Evolutionary conservation across 179 eudicot species (phyloP).

Genomic region (Carnegiea gigantea): DNA sequence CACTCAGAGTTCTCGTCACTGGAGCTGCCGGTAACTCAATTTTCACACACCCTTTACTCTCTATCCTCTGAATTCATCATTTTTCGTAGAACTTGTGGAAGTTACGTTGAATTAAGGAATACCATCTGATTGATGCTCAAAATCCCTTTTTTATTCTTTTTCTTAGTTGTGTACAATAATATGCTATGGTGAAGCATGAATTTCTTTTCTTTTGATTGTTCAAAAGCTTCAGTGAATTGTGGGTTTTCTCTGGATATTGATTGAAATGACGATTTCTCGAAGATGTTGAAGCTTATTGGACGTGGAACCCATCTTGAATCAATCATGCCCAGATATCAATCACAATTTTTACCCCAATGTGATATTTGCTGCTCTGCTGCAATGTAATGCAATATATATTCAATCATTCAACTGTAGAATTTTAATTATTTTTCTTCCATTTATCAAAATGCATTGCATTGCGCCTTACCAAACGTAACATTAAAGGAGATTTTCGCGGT

Average conservation of each 20-base stretch:
- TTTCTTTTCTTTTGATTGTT: neutral
- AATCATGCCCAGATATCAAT: neutral
- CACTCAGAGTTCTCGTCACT: neutral
- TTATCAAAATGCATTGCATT: neutral
- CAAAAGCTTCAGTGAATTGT: neutral
- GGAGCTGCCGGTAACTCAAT: slow-evolving; percentile 1
- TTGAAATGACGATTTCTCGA: neutral
- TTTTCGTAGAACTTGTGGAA: neutral
- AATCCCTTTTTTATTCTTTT: too few relatives aligned
- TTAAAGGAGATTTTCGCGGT: too few relatives aligned
- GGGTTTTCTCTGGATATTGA: neutral
- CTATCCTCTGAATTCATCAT: neutral
- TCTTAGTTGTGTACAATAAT: neutral
- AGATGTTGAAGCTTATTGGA: neutral
- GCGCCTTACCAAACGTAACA: neutral
- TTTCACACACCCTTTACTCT: neutral
- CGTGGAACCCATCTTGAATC: neutral
- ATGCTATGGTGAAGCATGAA: neutral
- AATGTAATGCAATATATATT: neutral
- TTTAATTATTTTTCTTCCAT: neutral
- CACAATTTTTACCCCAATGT: neutral
- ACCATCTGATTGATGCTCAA: too few relatives aligned
- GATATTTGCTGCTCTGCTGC: neutral
- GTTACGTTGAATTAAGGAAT: too few relatives aligned
- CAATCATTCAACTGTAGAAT: neutral